phyloP scores from a whole-genome alignment of 352 stramenopile species.

The Pythium oligandrum region DNA sequence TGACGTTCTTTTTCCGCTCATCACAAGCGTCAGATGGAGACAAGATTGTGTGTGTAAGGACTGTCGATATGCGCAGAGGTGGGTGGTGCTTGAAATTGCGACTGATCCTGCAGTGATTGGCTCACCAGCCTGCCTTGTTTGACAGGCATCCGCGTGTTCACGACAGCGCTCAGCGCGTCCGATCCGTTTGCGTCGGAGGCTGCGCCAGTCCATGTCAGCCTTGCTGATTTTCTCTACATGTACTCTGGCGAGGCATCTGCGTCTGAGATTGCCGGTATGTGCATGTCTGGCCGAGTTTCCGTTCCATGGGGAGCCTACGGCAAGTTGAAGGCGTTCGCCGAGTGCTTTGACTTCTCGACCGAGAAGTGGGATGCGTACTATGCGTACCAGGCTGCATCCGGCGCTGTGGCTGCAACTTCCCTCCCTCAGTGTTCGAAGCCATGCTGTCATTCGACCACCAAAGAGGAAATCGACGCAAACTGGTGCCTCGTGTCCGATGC shows the following conservation, averaged over 20 bases:
- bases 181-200: constrained; percentile 58
- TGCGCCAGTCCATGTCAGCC: constrained; percentile 66
- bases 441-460: constrained; percentile 61
- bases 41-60: constrained; percentile 62
- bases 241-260: constrained; percentile 77
- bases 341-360: constrained; percentile 82
- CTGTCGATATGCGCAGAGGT: constrained; percentile 73
- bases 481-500: constrained; percentile 73
- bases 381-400: constrained; percentile 27
- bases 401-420: constrained; percentile 14
- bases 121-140: no score
- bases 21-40: constrained; percentile 28
- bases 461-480: constrained; percentile 81
- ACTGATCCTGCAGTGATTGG: no score
- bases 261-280: constrained; percentile 76
- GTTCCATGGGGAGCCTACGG: constrained; percentile 79
- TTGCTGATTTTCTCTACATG: constrained; percentile 85
- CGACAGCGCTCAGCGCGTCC: constrained; percentile 32
- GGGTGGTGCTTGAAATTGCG: not conserved
- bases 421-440: constrained; percentile 41
- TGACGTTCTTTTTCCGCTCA: constrained; percentile 77
- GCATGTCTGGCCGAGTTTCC: constrained; percentile 80
- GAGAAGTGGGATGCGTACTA: constrained; percentile 84
- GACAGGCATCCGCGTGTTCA: constrained; percentile 50
- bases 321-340: constrained; percentile 79